These are phyloP conservation scores for Plicaturopsis crispa DNA, from an alignment of 768 basidiomycete species.

Conservation along the genomic window DNA sequence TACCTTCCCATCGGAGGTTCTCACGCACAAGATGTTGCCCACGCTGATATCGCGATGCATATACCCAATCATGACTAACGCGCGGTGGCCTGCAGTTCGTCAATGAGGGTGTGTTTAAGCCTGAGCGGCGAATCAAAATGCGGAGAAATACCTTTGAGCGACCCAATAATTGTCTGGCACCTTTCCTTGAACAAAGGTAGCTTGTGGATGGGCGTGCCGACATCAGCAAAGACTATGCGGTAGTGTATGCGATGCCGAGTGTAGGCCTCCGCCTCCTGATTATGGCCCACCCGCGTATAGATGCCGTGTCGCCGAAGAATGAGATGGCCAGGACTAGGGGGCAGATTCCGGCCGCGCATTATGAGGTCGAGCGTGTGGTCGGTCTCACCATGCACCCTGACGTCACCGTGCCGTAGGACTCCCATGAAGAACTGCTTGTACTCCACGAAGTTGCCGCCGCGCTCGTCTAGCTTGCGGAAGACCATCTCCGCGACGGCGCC, in stretches of 20 bases:
- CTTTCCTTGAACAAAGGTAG: neutral
- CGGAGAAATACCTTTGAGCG: constrained; percentile 3
- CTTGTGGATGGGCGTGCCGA: neutral
- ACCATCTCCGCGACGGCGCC: neutral
- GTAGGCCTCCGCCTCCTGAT: neutral
- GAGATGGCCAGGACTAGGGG: neutral
- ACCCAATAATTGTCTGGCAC: neutral
- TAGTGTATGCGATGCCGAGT: neutral
- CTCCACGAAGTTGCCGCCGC: neutral
- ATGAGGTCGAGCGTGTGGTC: neutral
- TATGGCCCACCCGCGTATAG: neutral
- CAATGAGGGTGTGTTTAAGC: neutral
- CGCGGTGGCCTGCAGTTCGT: constrained; percentile 8
- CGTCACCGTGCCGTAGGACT: neutral
- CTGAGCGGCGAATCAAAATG: neutral
- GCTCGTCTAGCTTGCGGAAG: neutral
- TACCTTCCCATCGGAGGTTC: neutral
- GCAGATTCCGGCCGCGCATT: neutral
- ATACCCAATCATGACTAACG: constrained; percentile 1
- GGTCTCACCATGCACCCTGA: neutral
- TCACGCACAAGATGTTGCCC: constrained; percentile 10
- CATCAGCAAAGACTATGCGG: neutral
- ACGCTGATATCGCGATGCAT: constrained; percentile 13
- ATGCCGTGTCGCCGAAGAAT: neutral
- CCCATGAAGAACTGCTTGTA: neutral